Evolutionary conservation across 805 yeast genomes (phyloP).

Genomic region (Metschnikowia lochheadii): DNA sequence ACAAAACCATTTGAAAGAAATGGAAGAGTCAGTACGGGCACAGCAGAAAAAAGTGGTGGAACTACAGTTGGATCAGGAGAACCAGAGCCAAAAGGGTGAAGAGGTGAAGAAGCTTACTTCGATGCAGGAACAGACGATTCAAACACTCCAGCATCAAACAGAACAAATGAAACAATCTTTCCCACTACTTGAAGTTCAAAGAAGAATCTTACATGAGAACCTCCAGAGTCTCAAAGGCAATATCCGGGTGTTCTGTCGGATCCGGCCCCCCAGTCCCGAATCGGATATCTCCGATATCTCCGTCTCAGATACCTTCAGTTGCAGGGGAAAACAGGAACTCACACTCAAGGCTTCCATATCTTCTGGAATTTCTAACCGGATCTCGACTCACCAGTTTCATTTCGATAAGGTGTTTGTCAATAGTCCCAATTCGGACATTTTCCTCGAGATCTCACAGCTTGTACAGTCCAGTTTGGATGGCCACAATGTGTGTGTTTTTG

Average conservation of each 20-base stretch:
- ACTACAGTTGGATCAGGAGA: not conserved
- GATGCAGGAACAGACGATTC: slow-evolving; percentile 9
- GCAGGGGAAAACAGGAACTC: slow-evolving; percentile 33
- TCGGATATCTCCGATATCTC: slow-evolving; percentile 1
- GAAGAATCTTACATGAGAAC: slow-evolving; percentile 66
- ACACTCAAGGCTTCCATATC: slow-evolving; percentile 12
- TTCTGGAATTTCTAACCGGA: slow-evolving; percentile 2
- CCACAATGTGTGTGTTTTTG: slow-evolving; percentile 85
- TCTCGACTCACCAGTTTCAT: slow-evolving; percentile 39
- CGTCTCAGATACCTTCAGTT: slow-evolving; percentile 25
- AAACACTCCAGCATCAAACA: slow-evolving; percentile 5
- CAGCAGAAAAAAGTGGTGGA: not conserved
- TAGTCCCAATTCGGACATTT: slow-evolving; percentile 56
- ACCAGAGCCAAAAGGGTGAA: not conserved
- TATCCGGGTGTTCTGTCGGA: slow-evolving; percentile 84
- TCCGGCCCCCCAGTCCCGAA: slow-evolving; percentile 49
- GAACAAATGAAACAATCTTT: slow-evolving; percentile 27
- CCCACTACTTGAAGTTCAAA: slow-evolving; percentile 46
- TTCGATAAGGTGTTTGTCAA: slow-evolving; percentile 78
- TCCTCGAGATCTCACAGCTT: slow-evolving; percentile 80
- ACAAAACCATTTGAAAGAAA: not conserved
- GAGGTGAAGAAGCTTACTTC: slow-evolving; percentile 5
- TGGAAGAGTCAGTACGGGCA: not conserved
- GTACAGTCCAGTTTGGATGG: slow-evolving; percentile 73
- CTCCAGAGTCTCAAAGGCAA: slow-evolving; percentile 89